Evolutionary conservation across 1,139 yeast species (phyloP).

Genomic region (Saccharomycopsis phalli): DNA sequence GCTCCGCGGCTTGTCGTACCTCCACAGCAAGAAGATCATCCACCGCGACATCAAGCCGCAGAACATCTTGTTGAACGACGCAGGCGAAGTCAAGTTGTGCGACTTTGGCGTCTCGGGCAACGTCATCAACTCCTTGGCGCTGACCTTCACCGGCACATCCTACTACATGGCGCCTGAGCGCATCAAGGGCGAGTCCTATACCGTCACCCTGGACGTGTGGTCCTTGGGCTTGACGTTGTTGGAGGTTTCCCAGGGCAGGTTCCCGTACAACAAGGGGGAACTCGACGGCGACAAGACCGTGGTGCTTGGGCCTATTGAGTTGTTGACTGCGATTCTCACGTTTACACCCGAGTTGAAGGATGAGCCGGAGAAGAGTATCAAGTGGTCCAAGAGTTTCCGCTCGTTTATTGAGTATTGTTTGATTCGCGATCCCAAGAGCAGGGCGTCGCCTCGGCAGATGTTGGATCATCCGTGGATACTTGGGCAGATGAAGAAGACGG

Average conservation of each 20-base stretch:
- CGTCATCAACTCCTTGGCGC: slow-evolving; percentile 87
- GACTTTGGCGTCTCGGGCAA: slow-evolving; percentile 99
- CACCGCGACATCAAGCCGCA: slow-evolving; percentile 95
- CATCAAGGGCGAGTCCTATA: slow-evolving; percentile 88
- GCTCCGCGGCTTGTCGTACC: slow-evolving; percentile 71
- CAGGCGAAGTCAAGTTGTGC: slow-evolving; percentile 84
- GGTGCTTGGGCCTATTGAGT: slow-evolving; percentile 74
- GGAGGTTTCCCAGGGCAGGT: slow-evolving; percentile 85
- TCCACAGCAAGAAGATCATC: slow-evolving; percentile 79
- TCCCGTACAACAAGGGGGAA: slow-evolving; percentile 52
- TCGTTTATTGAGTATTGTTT: slow-evolving; percentile 76
- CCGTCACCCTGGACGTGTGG: slow-evolving; percentile 95
- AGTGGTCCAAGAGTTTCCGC: slow-evolving; percentile 78
- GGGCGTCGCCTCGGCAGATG: slow-evolving; percentile 94
- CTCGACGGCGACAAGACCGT: slow-evolving; percentile 32
- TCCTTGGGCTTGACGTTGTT: slow-evolving; percentile 82
- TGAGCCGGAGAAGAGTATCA: slow-evolving; percentile 65
- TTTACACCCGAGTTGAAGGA: slow-evolving; percentile 74
- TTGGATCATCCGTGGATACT: slow-evolving; percentile 84
- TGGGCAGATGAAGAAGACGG: slow-evolving; percentile 60
- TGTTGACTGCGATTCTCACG: slow-evolving; percentile 70
- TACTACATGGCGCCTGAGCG: slow-evolving; percentile 98
- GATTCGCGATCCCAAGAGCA: slow-evolving; percentile 64
- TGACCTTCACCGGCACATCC: slow-evolving; percentile 94
- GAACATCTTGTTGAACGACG: slow-evolving; percentile 64